These are phyloP conservation scores for Solanum medicagineum DNA, from an alignment of 257 asterid species.

Conservation along the genomic window DNA sequence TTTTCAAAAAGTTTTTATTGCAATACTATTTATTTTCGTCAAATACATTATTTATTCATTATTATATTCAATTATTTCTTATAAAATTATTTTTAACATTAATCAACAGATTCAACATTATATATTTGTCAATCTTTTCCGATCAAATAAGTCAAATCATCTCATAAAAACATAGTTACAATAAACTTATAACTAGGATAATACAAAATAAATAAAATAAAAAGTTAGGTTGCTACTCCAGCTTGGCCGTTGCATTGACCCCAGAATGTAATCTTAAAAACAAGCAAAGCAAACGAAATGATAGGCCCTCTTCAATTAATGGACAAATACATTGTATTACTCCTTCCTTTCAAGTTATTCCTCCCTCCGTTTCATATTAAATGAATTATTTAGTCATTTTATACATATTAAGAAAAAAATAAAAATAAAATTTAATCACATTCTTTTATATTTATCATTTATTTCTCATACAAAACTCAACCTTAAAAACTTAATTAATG, in stretches of 20 bases:
- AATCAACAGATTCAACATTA: neutral
- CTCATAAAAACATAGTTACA: neutral
- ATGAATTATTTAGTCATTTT: no score
- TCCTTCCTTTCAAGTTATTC: no score
- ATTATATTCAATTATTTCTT: neutral
- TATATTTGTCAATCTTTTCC: neutral
- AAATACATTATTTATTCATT: neutral
- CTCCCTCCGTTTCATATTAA: no score
- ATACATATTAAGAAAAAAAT: no score
- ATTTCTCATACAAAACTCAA: no score
- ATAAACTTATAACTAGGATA: neutral
- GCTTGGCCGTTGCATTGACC: neutral
- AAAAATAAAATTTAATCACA: no score
- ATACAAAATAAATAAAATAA: neutral
- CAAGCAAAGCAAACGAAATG: neutral
- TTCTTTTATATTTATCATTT: no score
- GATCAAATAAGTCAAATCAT: neutral
- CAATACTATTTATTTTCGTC: no score
- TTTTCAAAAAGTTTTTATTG: no score
- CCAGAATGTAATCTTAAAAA: neutral
- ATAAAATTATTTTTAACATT: neutral
- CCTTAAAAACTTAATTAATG: no score
- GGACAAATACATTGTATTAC: neutral
- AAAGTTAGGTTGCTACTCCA: neutral
- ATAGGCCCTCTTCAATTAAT: neutral